Percentiles rank a stretch among this genome's conserved stretches.
phyloP scores from a whole-genome alignment of 1,284 basidiomycete species.

The Trametes pubescens region DNA sequence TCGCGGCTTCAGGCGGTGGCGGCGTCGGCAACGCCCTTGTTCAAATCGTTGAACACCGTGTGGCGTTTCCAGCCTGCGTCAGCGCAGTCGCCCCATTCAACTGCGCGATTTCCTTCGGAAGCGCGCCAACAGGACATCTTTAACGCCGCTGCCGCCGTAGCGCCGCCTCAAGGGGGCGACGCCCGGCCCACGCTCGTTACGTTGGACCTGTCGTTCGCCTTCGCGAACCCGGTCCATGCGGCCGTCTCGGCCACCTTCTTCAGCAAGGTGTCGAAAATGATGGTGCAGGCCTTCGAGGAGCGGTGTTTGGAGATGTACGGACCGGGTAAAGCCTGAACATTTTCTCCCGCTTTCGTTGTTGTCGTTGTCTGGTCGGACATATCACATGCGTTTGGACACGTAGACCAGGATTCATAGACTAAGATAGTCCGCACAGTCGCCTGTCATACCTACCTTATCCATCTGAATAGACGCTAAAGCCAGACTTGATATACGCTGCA shows the following conservation, averaged over 20 bases:
- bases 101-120: slow-evolving; percentile 28
- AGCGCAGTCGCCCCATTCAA: slow-evolving; percentile 51
- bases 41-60: slow-evolving; percentile 84
- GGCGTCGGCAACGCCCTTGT: slow-evolving; percentile 84
- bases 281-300: slow-evolving; percentile 93
- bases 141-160: slow-evolving; percentile 15
- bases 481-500: too few relatives aligned
- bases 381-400: background rate
- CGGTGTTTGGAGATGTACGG: slow-evolving; percentile 82
- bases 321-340: slow-evolving; percentile 33
- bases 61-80: slow-evolving; percentile 80
- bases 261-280: slow-evolving; percentile 85
- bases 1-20: slow-evolving; percentile 65
- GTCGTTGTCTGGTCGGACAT: background rate
- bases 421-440: background rate
- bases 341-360: background rate
- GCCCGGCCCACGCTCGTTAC: slow-evolving; percentile 74
- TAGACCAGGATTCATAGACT: background rate
- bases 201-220: slow-evolving; percentile 86
- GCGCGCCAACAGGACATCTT: slow-evolving; percentile 25
- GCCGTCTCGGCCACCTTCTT: slow-evolving; percentile 86
- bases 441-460: background rate
- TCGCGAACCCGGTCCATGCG: slow-evolving; percentile 88
- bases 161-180: slow-evolving; percentile 32
- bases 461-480: background rate